Evolutionary conservation across 768 basidiomycete species (phyloP).

Genomic region (Rhodotorula babjevae): DNA sequence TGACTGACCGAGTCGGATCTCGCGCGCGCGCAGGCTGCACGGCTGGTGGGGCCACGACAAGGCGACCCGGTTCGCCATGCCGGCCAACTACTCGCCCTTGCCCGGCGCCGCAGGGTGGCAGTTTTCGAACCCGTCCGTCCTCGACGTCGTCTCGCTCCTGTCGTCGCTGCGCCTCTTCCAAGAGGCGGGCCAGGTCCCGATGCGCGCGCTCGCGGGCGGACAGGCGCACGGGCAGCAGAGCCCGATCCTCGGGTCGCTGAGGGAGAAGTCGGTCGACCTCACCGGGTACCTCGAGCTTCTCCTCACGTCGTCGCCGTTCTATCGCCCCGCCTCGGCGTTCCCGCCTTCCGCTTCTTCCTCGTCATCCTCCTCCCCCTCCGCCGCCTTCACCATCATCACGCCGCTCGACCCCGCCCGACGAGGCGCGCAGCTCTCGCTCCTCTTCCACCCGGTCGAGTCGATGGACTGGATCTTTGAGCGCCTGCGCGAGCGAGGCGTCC

Average conservation of each 20-base stretch:
- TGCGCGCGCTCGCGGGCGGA: not conserved
- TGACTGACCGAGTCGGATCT: accelerated
- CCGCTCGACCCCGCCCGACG: conserved; percentile 63
- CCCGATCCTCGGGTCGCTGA: conserved; percentile 53
- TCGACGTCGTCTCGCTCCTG: conserved; percentile 71
- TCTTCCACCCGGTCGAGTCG: conserved; percentile 63
- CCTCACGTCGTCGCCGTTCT: conserved; percentile 62
- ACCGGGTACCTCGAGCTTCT: conserved; percentile 58
- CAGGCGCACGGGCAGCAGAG: not conserved
- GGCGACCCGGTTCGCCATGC: conserved; percentile 84
- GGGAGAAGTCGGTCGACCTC: conserved; percentile 64
- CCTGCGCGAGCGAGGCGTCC: conserved; percentile 66
- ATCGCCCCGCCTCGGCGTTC: conserved; percentile 50
- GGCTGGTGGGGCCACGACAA: conserved; percentile 99
- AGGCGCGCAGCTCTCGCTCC: conserved; percentile 81
- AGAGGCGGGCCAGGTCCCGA: conserved; percentile 61
- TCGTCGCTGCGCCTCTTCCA: conserved; percentile 78
- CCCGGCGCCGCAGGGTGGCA: conserved; percentile 91
- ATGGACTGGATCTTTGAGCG: conserved; percentile 68
- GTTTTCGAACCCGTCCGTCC: conserved; percentile 85
- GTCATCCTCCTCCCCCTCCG: conserved; percentile 42
- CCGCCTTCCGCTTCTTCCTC: conserved; percentile 39
- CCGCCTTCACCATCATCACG: conserved; percentile 82
- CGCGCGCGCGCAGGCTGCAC: conserved; percentile 58
- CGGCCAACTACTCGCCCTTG: conserved; percentile 71